phyloP scores from a whole-genome alignment of 306 rosid genomes.

The Corylus americana region DNA sequence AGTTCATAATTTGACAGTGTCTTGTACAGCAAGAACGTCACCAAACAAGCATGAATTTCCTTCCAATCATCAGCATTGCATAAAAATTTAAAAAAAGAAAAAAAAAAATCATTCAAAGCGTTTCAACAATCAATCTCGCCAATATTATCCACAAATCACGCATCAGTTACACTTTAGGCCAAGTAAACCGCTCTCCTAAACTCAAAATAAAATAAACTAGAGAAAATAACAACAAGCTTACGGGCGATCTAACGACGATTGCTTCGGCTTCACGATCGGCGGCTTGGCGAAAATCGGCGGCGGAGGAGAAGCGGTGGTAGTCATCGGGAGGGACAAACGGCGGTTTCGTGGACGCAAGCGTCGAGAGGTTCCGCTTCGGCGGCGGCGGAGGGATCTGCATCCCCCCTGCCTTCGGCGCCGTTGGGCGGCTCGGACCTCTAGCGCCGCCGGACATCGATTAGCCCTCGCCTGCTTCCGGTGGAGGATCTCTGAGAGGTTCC shows the following conservation, averaged over 20 bases:
- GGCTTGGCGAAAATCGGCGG: slow-evolving; percentile 33
- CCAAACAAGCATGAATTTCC: slow-evolving; percentile 7
- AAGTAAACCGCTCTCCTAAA: not conserved
- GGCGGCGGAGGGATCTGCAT: slow-evolving; percentile 70
- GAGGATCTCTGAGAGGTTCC: not conserved
- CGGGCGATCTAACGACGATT: slow-evolving; percentile 79
- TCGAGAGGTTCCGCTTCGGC: slow-evolving; percentile 66
- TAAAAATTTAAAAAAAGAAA: not conserved
- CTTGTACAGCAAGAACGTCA: not conserved
- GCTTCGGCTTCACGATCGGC: slow-evolving; percentile 68
- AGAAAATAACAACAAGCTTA: slow-evolving; percentile 27
- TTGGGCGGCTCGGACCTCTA: slow-evolving; percentile 56
- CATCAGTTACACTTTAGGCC: slow-evolving; percentile 1
- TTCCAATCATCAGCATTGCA: not conserved
- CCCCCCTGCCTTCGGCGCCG: slow-evolving; percentile 36
- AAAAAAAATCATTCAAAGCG: not conserved
- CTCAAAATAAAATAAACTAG: not conserved
- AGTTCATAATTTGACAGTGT: not conserved
- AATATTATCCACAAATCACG: slow-evolving; percentile 5
- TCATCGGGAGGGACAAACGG: slow-evolving; percentile 71
- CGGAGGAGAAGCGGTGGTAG: slow-evolving; percentile 63
- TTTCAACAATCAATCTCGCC: not conserved
- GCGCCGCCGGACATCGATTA: slow-evolving; percentile 62
- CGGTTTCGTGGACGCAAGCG: slow-evolving; percentile 72
- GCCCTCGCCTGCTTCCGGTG: not conserved